phyloP scores from a whole-genome alignment of 2,329 filamentous ascomycete genomes.

The Annulohypoxylon truncatum region DNA sequence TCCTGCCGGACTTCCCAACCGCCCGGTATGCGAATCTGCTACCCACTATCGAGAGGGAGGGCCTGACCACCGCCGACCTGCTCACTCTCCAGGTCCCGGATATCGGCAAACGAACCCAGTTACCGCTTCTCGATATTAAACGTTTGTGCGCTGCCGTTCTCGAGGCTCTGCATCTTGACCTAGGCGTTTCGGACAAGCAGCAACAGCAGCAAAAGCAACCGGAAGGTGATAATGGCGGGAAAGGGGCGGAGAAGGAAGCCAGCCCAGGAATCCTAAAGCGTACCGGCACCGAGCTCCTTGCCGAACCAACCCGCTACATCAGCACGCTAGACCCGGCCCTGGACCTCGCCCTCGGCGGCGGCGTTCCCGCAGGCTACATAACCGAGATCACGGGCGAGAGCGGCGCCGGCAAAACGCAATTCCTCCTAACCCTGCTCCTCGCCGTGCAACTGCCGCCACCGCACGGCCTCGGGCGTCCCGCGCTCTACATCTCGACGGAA shows the following conservation, averaged over 20 bases:
- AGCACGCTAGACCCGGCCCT: constrained; percentile 83
- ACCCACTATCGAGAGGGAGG: constrained; percentile 80
- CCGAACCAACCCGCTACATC: constrained; percentile 67
- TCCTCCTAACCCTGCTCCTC: constrained; percentile 86
- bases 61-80: constrained; percentile 83
- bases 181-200: constrained; percentile 52
- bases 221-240: not conserved
- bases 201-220: constrained; percentile 15
- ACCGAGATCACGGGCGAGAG: constrained; percentile 94
- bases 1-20: constrained; percentile 83
- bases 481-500: constrained; percentile 95
- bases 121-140: constrained; percentile 84
- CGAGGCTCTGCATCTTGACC: constrained; percentile 73
- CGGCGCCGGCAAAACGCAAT: constrained; percentile 94
- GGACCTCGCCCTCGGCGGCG: constrained; percentile 78
- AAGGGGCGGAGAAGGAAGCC: not conserved
- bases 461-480: constrained; percentile 75
- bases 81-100: constrained; percentile 85
- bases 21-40: constrained; percentile 79
- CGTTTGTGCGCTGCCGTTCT: constrained; percentile 76
- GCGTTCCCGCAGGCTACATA: constrained; percentile 82
- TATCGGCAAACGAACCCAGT: constrained; percentile 84
- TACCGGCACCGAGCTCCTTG: constrained; percentile 54
- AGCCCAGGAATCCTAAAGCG: constrained; percentile 42
- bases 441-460: constrained; percentile 84